Percentiles rank a stretch among this genome's conserved stretches.
Evolutionary conservation across 176 grass and related monocot genomes (phyloP).

Genomic region (Lolium rigidum): DNA sequence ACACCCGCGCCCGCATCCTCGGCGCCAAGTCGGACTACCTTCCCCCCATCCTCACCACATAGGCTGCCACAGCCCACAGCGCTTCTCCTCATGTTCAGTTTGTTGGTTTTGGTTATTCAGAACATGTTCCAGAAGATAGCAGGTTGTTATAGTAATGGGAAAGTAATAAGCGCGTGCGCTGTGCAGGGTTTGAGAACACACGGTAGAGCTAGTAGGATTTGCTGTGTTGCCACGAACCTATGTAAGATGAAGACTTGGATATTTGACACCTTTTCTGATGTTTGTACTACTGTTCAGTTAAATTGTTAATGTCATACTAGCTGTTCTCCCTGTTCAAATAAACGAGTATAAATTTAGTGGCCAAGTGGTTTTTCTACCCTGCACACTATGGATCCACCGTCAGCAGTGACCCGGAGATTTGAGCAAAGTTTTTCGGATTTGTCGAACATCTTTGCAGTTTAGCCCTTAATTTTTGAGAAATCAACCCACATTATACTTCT

Average conservation of each 20-base stretch:
- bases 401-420: no score
- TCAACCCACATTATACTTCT: no score
- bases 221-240: conserved; percentile 6
- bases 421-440: no score
- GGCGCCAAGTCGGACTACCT: conserved; percentile 74
- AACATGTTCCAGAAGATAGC: conserved; percentile 18
- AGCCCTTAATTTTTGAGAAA: no score
- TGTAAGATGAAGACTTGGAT: conserved; percentile 19
- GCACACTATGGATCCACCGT: no score
- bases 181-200: conserved; percentile 31
- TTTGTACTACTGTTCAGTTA: neutral
- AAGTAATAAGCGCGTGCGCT: conserved; percentile 25
- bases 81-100: neutral
- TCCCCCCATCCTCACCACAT: conserved; percentile 79
- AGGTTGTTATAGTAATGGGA: neutral
- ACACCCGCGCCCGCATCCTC: conserved; percentile 64
- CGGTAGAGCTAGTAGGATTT: neutral
- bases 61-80: neutral
- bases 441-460: no score
- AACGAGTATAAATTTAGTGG: no score
- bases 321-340: neutral
- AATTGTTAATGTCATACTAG: neutral
- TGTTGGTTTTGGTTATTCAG: conserved; percentile 18
- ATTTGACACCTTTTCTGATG: conserved; percentile 8
- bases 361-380: no score